These are phyloP conservation scores for Myochromella boudieri DNA, from an alignment of 768 basidiomycete genomes.

Conservation along the genomic window DNA sequence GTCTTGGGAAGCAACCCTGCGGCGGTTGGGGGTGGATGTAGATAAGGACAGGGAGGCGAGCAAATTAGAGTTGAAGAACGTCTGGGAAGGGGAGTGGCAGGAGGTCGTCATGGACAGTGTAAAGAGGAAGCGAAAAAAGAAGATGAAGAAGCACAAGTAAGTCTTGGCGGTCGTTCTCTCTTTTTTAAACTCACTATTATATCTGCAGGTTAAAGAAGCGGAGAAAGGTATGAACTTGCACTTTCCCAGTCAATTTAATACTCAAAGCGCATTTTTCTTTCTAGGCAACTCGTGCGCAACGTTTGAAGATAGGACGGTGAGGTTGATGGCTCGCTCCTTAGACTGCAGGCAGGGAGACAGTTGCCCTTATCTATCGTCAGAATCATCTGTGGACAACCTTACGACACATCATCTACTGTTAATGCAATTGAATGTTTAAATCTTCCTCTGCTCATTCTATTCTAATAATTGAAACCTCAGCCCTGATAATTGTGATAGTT, in stretches of 20 bases:
- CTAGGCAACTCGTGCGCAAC: constrained; percentile 45
- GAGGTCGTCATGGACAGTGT: constrained; percentile 76
- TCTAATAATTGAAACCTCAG: too few relatives aligned
- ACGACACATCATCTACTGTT: constrained; percentile 15
- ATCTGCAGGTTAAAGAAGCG: constrained; percentile 79
- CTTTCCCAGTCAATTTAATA: neutral
- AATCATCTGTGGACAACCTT: constrained; percentile 8
- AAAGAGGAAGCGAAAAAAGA: constrained; percentile 84
- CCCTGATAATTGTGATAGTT: too few relatives aligned
- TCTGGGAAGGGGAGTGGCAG: constrained; percentile 60
- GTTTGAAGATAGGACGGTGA: constrained; percentile 34
- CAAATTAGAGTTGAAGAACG: constrained; percentile 49
- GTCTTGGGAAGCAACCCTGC: constrained; percentile 70
- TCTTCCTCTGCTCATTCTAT: too few relatives aligned
- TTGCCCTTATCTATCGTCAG: neutral
- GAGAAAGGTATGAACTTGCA: constrained; percentile 62
- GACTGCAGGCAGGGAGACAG: constrained; percentile 1
- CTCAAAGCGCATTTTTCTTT: constrained; percentile 17
- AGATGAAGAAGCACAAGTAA: constrained; percentile 98
- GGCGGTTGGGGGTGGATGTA: constrained; percentile 60
- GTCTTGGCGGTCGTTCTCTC: constrained; percentile 30
- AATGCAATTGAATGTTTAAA: too few relatives aligned
- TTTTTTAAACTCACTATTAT: constrained; percentile 4
- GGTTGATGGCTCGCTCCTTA: constrained; percentile 4
- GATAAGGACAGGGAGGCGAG: constrained; percentile 48